Evolutionary conservation across 768 basidiomycete species (phyloP), one percentile per base, ranked within the genome.

Genomic region (Russula foetens): DNA sequence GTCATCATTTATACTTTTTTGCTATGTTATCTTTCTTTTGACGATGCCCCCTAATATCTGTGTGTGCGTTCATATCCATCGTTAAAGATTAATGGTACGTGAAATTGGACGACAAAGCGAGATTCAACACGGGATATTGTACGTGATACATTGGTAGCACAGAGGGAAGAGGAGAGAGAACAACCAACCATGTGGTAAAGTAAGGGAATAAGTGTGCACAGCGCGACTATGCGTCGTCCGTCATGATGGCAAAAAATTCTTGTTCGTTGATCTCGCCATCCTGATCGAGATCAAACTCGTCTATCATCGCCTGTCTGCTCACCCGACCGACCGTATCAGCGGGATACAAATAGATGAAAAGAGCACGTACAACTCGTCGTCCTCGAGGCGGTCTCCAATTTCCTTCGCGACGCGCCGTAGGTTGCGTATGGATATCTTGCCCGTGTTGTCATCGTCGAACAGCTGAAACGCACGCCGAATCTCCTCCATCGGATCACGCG

Each of bases 261-360:
- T 91, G 85, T 71, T 95, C 89, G 70, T 85, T 94, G 72, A 98
- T 98, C 76, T 96, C 96, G 29, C 95, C 94, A 66, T 99, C 97
- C 71, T 93, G 88, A 75, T 99, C 97, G 26, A 99, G 84, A 73
- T 99, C 97, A 70, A 99, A 99, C 75, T 99, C 97, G 68, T 99
- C 97, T 70, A 99, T 99, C 97, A 99, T 99, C 24, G 97, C 97
- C 84, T 98, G 94, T 66, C 96, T 98, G 67, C 7, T 17, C 14
- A 15, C 55, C 31, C 5, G n/a, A 45, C 44, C 46, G 39, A 43
- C 31, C 28, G 28, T 4, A 21, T 53, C n/a, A 53, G 51, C 14
- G 7, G n/a, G 26, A 33, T 8, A 1, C 29, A 4, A 23, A 46
- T 60, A 54, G 39, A 46, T 43, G 65, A 55, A 28, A 24, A 21